These are phyloP conservation scores for Aspergillus vadensis DNA, from an alignment of 2,329 filamentous ascomycete species.

Conservation along the genomic window DNA sequence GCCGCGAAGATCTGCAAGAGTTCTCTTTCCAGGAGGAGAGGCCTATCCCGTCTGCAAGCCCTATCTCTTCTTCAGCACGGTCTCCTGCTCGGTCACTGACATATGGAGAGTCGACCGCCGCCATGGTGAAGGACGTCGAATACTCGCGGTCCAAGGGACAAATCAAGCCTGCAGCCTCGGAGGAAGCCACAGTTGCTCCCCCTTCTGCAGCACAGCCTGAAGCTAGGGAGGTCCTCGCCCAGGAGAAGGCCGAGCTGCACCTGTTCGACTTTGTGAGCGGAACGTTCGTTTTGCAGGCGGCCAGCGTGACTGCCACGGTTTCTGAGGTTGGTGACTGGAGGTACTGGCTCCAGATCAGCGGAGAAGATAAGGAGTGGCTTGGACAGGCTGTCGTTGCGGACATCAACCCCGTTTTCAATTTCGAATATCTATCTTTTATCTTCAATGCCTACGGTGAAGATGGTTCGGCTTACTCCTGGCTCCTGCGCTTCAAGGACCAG, in stretches of 20 bases:
- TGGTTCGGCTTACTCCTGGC: conserved; percentile 91
- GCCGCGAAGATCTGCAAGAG: conserved; percentile 75
- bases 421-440: conserved; percentile 97
- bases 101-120: conserved; percentile 44
- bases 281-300: conserved; percentile 79
- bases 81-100: conserved; percentile 38
- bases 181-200: conserved; percentile 60
- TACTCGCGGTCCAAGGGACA: conserved; percentile 46
- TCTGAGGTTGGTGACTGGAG: conserved; percentile 88
- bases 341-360: conserved; percentile 89
- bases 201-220: conserved; percentile 65
- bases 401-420: conserved; percentile 98
- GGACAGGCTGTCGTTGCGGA: conserved; percentile 84
- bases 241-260: conserved; percentile 82
- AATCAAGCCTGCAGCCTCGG: conserved; percentile 37
- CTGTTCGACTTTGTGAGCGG: conserved; percentile 88
- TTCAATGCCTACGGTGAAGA: conserved; percentile 95
- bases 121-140: conserved; percentile 50
- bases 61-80: conserved; percentile 53
- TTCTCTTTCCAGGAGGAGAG: conserved; percentile 74
- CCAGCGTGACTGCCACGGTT: conserved; percentile 73
- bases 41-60: conserved; percentile 62
- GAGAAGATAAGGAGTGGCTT: conserved; percentile 77
- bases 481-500: conserved; percentile 87
- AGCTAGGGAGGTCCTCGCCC: conserved; percentile 70